Conservation (phyloP, 2,329 filamentous ascomycete species). For the Fusarium sp. region DNA sequence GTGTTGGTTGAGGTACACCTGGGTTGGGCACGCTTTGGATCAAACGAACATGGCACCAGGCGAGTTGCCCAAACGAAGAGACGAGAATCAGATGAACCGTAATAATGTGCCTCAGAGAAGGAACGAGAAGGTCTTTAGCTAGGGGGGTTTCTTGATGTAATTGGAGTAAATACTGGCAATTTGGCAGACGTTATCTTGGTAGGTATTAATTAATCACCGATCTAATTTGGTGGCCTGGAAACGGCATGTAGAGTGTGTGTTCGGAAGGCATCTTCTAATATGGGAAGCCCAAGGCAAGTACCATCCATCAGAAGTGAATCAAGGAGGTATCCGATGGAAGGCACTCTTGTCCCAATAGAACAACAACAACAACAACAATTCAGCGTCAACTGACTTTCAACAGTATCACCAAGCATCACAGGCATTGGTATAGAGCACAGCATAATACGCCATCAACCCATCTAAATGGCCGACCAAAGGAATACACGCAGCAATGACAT, state of each 20-base stretch:
- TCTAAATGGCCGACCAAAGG: not conserved
- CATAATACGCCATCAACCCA: not conserved
- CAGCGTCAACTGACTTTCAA: not conserved
- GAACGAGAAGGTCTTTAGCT: constrained; percentile 22
- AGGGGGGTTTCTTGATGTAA: not conserved
- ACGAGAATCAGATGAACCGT: constrained; percentile 27
- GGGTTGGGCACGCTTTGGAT: constrained; percentile 39
- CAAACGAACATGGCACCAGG: constrained; percentile 33
- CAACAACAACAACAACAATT: not conserved
- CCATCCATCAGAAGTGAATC: not conserved
- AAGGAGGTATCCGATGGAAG: not conserved
- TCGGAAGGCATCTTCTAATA: not conserved
- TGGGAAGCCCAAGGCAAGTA: not conserved
- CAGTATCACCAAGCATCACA: not conserved
- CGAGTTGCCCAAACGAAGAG: constrained; percentile 2
- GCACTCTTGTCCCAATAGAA: not conserved
- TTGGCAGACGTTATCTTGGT: not conserved
- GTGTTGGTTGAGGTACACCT: constrained; percentile 36
- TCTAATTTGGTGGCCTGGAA: not conserved
- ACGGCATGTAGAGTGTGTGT: not conserved
- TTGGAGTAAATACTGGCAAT: not conserved
- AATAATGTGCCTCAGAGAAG: constrained; percentile 25
- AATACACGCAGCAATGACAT: not conserved
- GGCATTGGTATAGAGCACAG: not conserved
- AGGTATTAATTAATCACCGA: not conserved